Base-by-base conservation (phyloP, 2,329 filamentous ascomycete species). In the Coniochaeta sp. region DNA sequence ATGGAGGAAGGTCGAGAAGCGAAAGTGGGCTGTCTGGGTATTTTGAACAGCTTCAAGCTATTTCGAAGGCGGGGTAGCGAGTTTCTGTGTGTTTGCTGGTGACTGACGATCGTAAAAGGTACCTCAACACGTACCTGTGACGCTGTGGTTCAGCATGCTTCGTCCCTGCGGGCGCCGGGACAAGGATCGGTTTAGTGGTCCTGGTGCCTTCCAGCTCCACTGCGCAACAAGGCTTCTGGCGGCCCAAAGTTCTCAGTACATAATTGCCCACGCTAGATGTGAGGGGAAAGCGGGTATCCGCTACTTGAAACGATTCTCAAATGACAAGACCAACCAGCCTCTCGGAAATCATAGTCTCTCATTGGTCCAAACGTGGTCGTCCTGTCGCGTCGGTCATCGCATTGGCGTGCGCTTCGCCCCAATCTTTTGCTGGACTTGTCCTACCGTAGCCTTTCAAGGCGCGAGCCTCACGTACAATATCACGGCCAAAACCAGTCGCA, bases 1-100 rank as follows among this genome's bases (percentile, higher is more conserved):
- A 31, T 6, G 31, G 56, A 40, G 34, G 24, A 12, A 28, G 24
- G 16, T 50, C 9, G 24, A 28, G 44, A 50, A 19, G 7, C 43
- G 36, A 57, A 33, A n/a, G 56, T 58, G 56, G 56, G 56, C 34
- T 58, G 34, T 43, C 24, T 58, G 34, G 56, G 34, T 43, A 34
- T 58, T 58, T 58, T 31, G 33, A 31, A 31, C 33, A 38, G 31
- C 33, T 56, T 6, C 31, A 34, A 56, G 54, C 54, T 56, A 56
- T 56, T 56, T 56, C 54, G 54, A 56, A 38, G 54, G 54, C 54
- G 54, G 54, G 54, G 54, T 56, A 36, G 54, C 31, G 31, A 38
- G 54, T 34, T 56, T 56, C 54, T 56, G 54, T 56, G 54, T 56
- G 54, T 56, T 52, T 47, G 43, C 43, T 47, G 43, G 40, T 24